These are phyloP conservation scores for Cenchrus americanus DNA, from an alignment of 176 grass and related monocot species.

Conservation along the genomic window DNA sequence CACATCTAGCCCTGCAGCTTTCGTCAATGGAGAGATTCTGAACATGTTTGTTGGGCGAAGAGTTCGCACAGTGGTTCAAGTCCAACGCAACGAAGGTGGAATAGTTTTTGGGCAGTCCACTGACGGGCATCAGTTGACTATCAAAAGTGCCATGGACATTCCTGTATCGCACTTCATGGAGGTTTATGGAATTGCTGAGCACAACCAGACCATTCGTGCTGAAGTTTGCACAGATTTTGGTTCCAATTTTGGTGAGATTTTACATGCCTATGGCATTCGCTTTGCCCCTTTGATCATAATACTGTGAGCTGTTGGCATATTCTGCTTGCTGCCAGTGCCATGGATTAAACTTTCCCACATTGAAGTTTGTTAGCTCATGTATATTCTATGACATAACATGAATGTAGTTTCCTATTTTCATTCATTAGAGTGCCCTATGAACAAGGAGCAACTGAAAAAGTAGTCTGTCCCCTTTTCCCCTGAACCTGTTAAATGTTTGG, in stretches of 20 bases:
- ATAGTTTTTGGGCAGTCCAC: conserved; percentile 60
- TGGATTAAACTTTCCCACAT: neutral
- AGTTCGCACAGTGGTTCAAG: conserved; percentile 82
- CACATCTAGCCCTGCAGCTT: conserved; percentile 69
- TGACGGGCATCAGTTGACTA: conserved; percentile 71
- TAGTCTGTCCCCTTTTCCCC: neutral
- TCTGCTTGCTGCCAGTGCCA: neutral
- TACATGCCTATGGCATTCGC: neutral
- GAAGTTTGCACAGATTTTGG: conserved; percentile 92
- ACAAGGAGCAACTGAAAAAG: conserved; percentile 1
- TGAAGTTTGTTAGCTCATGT: neutral
- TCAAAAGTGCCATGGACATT: conserved; percentile 57
- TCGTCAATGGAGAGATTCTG: conserved; percentile 77
- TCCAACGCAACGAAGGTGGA: conserved; percentile 63
- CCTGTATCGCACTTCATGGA: conserved; percentile 63
- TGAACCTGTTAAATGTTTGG: neutral
- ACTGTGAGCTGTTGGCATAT: neutral
- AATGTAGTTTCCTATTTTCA: neutral
- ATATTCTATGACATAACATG: neutral
- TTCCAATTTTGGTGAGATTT: conserved; percentile 70
- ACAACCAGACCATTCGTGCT: conserved; percentile 65
- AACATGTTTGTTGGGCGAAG: conserved; percentile 68
- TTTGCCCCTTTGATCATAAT: neutral
- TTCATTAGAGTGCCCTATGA: neutral
- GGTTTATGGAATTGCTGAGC: conserved; percentile 81